These are phyloP conservation scores for Canavalia ensiformis DNA, from an alignment of 306 rosid species.

Conservation along the genomic window DNA sequence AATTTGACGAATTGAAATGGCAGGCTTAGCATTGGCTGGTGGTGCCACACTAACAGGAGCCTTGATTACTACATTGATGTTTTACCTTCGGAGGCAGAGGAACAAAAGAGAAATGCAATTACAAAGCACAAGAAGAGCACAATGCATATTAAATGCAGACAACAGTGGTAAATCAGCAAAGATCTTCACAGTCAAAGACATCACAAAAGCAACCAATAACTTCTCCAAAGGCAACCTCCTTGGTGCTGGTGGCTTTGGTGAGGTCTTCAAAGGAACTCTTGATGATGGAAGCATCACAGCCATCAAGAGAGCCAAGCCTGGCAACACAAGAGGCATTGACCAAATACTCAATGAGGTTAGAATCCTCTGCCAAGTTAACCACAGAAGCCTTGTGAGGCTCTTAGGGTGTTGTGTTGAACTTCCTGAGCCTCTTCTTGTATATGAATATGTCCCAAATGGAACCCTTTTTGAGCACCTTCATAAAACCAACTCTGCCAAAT, in stretches of 20 bases:
- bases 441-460: constrained; percentile 57
- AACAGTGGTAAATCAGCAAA: constrained; percentile 54
- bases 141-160: constrained; percentile 34
- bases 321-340: constrained; percentile 54
- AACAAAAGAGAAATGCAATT: constrained; percentile 21
- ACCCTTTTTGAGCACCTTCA: constrained; percentile 64
- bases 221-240: constrained; percentile 59
- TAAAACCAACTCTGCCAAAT: background rate
- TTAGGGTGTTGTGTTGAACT: constrained; percentile 62
- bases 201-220: constrained; percentile 59
- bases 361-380: constrained; percentile 67
- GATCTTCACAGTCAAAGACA: constrained; percentile 58
- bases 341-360: constrained; percentile 64
- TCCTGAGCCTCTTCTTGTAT: constrained; percentile 54
- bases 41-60: constrained; percentile 35
- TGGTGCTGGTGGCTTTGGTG: constrained; percentile 60
- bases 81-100: constrained; percentile 21
- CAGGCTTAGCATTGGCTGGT: constrained; percentile 47
- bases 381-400: constrained; percentile 57
- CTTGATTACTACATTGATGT: background rate
- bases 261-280: constrained; percentile 58
- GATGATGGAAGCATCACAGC: constrained; percentile 56
- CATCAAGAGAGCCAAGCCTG: constrained; percentile 56
- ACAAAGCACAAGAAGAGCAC: constrained; percentile 32
- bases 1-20: background rate